Evolutionary conservation across 768 basidiomycete species (phyloP).

Genomic region (Lyophyllum shimeji): DNA sequence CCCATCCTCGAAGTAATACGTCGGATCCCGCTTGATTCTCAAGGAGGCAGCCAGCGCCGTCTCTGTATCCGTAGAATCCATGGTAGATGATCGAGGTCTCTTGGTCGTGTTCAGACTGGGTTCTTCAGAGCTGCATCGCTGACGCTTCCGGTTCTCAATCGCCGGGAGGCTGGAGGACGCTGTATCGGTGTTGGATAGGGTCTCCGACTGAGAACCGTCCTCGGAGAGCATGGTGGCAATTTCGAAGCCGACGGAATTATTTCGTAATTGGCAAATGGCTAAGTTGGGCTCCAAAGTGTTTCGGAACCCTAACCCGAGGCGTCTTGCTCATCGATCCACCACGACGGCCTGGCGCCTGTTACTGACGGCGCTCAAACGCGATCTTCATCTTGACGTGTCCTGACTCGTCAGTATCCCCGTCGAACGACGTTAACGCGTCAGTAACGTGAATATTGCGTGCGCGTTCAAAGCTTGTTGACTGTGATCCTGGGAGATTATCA

Average conservation of each 20-base stretch:
- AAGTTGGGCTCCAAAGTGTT: not conserved
- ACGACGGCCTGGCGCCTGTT: not conserved
- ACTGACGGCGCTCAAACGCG: not conserved
- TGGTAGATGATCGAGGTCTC: conserved; percentile 2
- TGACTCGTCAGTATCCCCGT: not conserved
- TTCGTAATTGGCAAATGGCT: not conserved
- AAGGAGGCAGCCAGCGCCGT: conserved; percentile 7
- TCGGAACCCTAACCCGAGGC: conserved; percentile 7
- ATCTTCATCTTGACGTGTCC: not conserved
- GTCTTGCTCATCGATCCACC: not conserved
- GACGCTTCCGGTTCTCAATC: conserved; percentile 5
- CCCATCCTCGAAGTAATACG: conserved; percentile 67
- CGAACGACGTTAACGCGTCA: not conserved
- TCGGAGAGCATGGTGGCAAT: not conserved
- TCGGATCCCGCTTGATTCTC: conserved; percentile 39
- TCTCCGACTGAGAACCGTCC: not conserved
- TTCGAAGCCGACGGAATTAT: not conserved
- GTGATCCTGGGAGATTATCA: conserved; percentile 8
- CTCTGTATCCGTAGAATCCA: conserved; percentile 15
- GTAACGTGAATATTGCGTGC: not conserved
- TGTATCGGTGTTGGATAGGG: not conserved
- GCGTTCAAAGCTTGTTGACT: conserved; percentile 10
- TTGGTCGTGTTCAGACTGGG: conserved; percentile 10
- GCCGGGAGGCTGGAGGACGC: conserved; percentile 5
- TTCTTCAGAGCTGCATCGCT: conserved; percentile 5